A percentile compares a stretch with the other conserved stretches of the same genome.
These are phyloP conservation scores for Penicillium bialowiezense DNA, from an alignment of 495 filamentous ascomycete species.

Conservation along the genomic window DNA sequence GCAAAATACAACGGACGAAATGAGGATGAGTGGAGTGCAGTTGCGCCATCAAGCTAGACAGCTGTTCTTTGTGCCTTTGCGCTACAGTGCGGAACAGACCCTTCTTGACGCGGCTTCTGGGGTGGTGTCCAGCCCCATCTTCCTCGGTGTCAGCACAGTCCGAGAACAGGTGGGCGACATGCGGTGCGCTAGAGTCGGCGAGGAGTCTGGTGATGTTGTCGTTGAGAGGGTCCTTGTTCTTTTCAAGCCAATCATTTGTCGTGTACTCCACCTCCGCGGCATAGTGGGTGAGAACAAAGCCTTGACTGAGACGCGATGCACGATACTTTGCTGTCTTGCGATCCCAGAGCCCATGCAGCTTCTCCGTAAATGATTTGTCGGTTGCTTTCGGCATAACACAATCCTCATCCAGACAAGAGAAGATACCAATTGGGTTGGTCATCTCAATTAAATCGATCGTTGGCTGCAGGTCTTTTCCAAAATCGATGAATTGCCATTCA, in stretches of 20 bases:
- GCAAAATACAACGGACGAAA: conserved; percentile 96
- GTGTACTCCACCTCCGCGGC: conserved; percentile 97
- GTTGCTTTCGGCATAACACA: conserved; percentile 99
- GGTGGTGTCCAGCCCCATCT: conserved; percentile 53
- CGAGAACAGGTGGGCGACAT: conserved; percentile 80
- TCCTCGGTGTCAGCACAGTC: conserved; percentile 82
- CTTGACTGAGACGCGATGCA: conserved; percentile 79
- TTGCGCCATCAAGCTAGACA: conserved; percentile 92
- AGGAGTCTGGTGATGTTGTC: conserved; percentile 92
- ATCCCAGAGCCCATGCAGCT: conserved; percentile 95
- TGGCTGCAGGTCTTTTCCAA: conserved; percentile 94
- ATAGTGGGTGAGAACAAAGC: conserved; percentile 98
- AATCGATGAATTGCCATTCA: conserved; percentile 99
- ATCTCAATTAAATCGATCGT: conserved; percentile 98
- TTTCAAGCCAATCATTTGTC: conserved; percentile 94
- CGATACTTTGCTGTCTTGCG: conserved; percentile 92
- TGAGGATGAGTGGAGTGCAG: conserved; percentile 96
- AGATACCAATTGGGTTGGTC: conserved; percentile 96
- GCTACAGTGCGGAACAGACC: conserved; percentile 96
- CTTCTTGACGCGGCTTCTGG: conserved; percentile 88
- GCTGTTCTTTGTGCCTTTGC: conserved; percentile 95
- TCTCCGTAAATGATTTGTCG: conserved; percentile 95
- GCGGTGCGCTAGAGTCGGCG: conserved; percentile 73
- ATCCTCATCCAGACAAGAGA: conserved; percentile 97
- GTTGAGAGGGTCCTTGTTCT: conserved; percentile 98